These are phyloP conservation scores for Stachybotrys elegans DNA, from an alignment of 2,329 filamentous ascomycete genomes.

Conservation along the genomic window DNA sequence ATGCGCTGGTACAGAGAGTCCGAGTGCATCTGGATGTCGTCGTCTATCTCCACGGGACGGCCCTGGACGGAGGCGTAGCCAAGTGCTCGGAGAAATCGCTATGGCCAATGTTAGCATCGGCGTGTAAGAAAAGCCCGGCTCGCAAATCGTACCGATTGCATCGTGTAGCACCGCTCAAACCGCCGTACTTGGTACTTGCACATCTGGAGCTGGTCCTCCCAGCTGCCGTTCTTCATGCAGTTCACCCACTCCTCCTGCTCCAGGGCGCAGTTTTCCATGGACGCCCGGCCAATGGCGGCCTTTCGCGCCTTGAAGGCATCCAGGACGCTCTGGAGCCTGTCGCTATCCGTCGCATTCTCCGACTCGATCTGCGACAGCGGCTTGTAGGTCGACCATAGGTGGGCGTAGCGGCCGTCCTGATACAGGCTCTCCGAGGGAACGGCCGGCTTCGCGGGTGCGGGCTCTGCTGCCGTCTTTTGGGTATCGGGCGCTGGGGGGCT, in stretches of 20 bases:
- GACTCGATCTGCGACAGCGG: slow-evolving; percentile 66
- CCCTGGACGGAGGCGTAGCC: slow-evolving; percentile 73
- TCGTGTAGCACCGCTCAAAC: slow-evolving; percentile 83
- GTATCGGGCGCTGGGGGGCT: slow-evolving; percentile 7
- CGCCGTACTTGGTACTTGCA: slow-evolving; percentile 71
- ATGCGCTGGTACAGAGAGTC: slow-evolving; percentile 86
- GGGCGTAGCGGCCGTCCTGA: slow-evolving; percentile 63
- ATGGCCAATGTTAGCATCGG: too few species aligned
- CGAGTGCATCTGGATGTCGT: slow-evolving; percentile 92
- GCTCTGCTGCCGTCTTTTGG: slow-evolving; percentile 11
- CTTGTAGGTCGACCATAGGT: slow-evolving; percentile 90
- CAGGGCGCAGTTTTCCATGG: slow-evolving; percentile 87
- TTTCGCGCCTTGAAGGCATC: slow-evolving; percentile 81
- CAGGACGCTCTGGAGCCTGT: slow-evolving; percentile 74
- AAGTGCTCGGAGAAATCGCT: slow-evolving; percentile 85
- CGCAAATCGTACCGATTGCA: slow-evolving; percentile 64
- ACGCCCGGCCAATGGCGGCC: slow-evolving; percentile 69
- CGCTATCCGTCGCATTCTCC: slow-evolving; percentile 67
- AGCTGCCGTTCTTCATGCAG: slow-evolving; percentile 72
- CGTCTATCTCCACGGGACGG: slow-evolving; percentile 63
- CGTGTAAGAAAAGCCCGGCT: too few species aligned
- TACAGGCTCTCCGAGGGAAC: slow-evolving; percentile 50
- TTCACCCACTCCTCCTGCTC: slow-evolving; percentile 79
- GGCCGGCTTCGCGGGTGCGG: slow-evolving; percentile 11
- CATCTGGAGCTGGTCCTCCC: slow-evolving; percentile 67